phyloP scores from a whole-genome alignment of 164 flowering plant genomes.

The Kalanchoe fedtschenkoi region DNA sequence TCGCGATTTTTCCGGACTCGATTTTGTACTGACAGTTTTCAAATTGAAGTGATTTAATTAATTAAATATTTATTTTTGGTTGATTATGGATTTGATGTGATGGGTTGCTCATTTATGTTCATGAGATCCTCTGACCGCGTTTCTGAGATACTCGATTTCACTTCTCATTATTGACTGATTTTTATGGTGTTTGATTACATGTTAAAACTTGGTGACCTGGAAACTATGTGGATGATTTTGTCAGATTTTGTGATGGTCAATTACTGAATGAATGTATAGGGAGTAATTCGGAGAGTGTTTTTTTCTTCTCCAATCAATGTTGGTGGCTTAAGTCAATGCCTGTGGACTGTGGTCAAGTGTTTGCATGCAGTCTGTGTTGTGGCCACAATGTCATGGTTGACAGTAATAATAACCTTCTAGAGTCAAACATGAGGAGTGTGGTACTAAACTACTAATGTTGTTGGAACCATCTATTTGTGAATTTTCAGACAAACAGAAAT shows the following conservation, averaged over 20 bases:
- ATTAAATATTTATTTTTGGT: background rate
- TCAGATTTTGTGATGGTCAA: background rate
- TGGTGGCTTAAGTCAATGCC: background rate
- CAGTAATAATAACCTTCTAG: no score
- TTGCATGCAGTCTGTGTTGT: background rate
- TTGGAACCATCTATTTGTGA: background rate
- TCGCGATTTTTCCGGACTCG: slow-evolving; percentile 4
- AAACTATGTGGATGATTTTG: background rate
- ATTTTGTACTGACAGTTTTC: no score
- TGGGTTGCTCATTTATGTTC: no score
- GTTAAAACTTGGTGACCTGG: no score
- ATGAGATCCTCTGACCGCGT: no score
- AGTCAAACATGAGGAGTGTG: background rate
- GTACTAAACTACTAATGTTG: background rate
- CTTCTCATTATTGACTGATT: no score
- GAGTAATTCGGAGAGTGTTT: background rate
- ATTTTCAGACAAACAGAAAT: background rate
- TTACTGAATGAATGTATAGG: background rate
- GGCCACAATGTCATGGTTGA: background rate
- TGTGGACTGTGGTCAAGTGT: background rate
- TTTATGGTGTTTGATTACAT: no score
- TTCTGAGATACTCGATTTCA: no score
- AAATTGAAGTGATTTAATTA: no score
- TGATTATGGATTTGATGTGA: no score
- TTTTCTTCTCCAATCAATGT: background rate